Percentiles rank a stretch among this genome's conserved stretches.
Evolutionary conservation across 495 filamentous ascomycete genomes (phyloP).

Genomic region (Lepidopterella palustris): DNA sequence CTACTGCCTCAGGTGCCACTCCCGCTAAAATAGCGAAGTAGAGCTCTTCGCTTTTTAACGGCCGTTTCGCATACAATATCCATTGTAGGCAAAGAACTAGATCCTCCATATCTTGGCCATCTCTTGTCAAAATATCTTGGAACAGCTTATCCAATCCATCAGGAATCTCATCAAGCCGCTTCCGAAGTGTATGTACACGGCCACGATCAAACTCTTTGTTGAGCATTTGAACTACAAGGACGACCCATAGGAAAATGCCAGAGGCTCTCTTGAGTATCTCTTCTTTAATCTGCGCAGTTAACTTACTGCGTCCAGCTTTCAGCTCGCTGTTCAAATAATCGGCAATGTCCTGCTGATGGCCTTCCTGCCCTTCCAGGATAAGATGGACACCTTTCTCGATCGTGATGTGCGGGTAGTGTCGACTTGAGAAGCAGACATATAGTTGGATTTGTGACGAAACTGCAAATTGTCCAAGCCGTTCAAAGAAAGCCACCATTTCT

Average conservation of each 20-base stretch:
- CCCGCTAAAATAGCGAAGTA: slow-evolving; percentile 17
- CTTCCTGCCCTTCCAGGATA: slow-evolving; percentile 31
- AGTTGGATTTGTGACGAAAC: slow-evolving; percentile 7
- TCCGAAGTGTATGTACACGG: slow-evolving; percentile 7
- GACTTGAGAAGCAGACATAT: slow-evolving; percentile 44
- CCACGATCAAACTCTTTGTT: slow-evolving; percentile 19
- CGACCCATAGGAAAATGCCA: slow-evolving; percentile 26
- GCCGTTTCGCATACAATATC: slow-evolving; percentile 16
- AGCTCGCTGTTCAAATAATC: slow-evolving; percentile 17
- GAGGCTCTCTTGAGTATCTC: slow-evolving; percentile 17
- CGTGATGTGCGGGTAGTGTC: slow-evolving; percentile 46
- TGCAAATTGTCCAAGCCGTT: slow-evolving; percentile 7
- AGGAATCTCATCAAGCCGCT: slow-evolving; percentile 18
- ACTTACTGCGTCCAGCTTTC: slow-evolving; percentile 13
- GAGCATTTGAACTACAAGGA: slow-evolving; percentile 21
- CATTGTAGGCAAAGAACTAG: slow-evolving; percentile 15
- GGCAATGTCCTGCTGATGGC: slow-evolving; percentile 15
- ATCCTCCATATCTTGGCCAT: slow-evolving; percentile 6
- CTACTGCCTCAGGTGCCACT: slow-evolving; percentile 5
- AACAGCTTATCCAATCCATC: slow-evolving; percentile 19
- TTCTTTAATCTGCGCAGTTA: slow-evolving; percentile 9
- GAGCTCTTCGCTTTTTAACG: slow-evolving; percentile 14
- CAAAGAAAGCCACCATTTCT: slow-evolving; percentile 19
- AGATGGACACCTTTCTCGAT: slow-evolving; percentile 33
- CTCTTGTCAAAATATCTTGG: slow-evolving; percentile 11